A percentile compares a stretch with the other conserved stretches of the same genome.
Evolutionary conservation across 2,329 filamentous ascomycete genomes (phyloP).

Genomic region (Furcasterigmium sp.): DNA sequence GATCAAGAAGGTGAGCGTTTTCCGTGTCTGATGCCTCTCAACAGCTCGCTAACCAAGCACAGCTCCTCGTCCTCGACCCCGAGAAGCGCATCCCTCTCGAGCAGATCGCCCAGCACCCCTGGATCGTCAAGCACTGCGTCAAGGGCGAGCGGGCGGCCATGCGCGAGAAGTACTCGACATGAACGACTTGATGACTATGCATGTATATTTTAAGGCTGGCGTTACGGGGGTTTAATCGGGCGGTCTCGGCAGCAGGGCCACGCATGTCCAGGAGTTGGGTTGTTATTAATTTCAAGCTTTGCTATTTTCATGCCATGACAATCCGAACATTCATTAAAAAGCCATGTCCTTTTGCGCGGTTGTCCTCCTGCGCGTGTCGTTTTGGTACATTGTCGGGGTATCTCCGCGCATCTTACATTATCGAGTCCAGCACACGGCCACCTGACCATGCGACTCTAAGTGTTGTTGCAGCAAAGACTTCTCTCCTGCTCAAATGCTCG

Average conservation of each 20-base stretch:
- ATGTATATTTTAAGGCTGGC: slow-evolving; percentile 1
- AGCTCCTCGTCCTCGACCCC: slow-evolving; percentile 87
- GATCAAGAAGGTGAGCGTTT: slow-evolving; percentile 71
- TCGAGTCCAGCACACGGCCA: too few species aligned
- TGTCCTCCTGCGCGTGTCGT: background rate
- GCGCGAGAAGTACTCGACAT: slow-evolving; percentile 38
- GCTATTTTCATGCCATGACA: too few species aligned
- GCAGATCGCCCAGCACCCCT: slow-evolving; percentile 83
- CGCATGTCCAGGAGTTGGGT: too few species aligned
- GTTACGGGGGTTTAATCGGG: slow-evolving; percentile 2
- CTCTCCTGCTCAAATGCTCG: background rate
- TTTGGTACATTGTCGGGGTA: slow-evolving; percentile 4
- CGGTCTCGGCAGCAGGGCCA: too few species aligned
- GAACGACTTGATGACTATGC: background rate
- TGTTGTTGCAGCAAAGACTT: background rate
- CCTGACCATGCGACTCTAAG: slow-evolving; percentile 6
- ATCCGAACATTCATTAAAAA: too few species aligned
- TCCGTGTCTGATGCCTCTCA: background rate
- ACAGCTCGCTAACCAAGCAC: slow-evolving; percentile 14
- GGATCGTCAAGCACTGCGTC: slow-evolving; percentile 93
- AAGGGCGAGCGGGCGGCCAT: slow-evolving; percentile 51
- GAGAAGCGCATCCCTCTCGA: slow-evolving; percentile 90
- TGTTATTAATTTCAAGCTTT: too few species aligned
- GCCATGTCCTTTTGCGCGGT: too few species aligned
- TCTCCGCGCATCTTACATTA: slow-evolving; percentile 16